phyloP scores from a whole-genome alignment of 1,284 basidiomycete species.

The Porogramme epimiltina region DNA sequence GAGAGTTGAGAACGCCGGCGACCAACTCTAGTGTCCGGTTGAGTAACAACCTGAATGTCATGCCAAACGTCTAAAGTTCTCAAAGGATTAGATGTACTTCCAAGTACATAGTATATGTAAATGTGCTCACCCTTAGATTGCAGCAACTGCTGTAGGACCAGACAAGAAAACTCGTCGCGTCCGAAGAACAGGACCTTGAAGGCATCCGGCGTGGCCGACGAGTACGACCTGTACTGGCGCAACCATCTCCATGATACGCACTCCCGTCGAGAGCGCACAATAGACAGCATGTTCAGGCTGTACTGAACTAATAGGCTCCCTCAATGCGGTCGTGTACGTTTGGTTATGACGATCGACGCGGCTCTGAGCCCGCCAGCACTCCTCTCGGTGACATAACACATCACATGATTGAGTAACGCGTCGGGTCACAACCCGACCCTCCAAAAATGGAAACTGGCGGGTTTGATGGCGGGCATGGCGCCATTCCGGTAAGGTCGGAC shows the following conservation, averaged over 20 bases:
- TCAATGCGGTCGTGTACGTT: too few species aligned
- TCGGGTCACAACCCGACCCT: too few species aligned
- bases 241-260: neutral
- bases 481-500: neutral
- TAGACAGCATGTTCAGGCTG: neutral
- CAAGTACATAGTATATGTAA: slow-evolving; percentile 13
- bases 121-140: slow-evolving; percentile 43
- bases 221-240: neutral
- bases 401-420: too few species aligned
- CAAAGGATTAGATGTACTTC: neutral
- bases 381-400: too few species aligned
- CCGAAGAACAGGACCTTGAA: slow-evolving; percentile 71
- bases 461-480: too few species aligned
- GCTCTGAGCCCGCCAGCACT: too few species aligned
- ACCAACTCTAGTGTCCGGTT: slow-evolving; percentile 57
- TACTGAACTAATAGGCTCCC: too few species aligned
- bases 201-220: slow-evolving; percentile 1
- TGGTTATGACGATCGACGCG: too few species aligned
- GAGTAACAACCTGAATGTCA: slow-evolving; percentile 57
- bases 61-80: slow-evolving; percentile 74
- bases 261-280: neutral
- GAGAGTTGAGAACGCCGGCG: slow-evolving; percentile 51
- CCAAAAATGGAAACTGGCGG: too few species aligned
- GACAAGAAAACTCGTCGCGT: slow-evolving; percentile 73
- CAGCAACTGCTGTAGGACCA: slow-evolving; percentile 55